These are phyloP conservation scores for Oryza brachyantha DNA, from an alignment of 176 grass and related monocot genomes.

Conservation along the genomic window DNA sequence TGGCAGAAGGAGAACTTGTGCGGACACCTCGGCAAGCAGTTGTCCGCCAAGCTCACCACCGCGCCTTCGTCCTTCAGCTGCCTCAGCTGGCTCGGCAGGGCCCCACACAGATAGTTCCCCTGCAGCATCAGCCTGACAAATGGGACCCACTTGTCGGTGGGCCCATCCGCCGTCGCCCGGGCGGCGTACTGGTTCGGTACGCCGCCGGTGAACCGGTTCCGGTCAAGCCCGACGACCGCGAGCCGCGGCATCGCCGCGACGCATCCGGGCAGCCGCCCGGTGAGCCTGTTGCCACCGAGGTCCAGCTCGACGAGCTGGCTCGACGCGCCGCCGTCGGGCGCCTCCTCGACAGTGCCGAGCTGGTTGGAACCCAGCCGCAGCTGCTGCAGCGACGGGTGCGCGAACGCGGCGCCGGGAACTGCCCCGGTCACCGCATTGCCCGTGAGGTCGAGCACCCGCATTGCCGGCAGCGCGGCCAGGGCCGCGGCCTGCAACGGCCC, in stretches of 20 bases:
- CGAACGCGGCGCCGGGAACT: constrained; percentile 40
- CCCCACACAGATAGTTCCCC: constrained; percentile 46
- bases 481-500: constrained; percentile 14
- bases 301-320: constrained; percentile 49
- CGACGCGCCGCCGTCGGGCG: neutral
- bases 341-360: constrained; percentile 25
- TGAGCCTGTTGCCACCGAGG: constrained; percentile 40
- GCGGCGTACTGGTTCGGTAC: constrained; percentile 46
- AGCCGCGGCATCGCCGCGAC: constrained; percentile 46
- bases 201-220: constrained; percentile 52
- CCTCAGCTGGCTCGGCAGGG: constrained; percentile 31
- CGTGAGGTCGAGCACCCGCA: constrained; percentile 54
- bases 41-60: constrained; percentile 47
- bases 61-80: constrained; percentile 41
- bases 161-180: constrained; percentile 14
- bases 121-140: constrained; percentile 49
- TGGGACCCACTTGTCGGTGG: constrained; percentile 19
- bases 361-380: constrained; percentile 40
- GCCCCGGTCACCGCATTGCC: constrained; percentile 36
- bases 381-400: constrained; percentile 54
- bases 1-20: constrained; percentile 45
- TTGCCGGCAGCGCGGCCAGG: neutral
- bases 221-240: constrained; percentile 38
- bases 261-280: constrained; percentile 29
- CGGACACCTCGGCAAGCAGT: constrained; percentile 51